Base-by-base conservation (phyloP, 2,329 filamentous ascomycete genomes). In the Verticillium zaregamsianum region DNA sequence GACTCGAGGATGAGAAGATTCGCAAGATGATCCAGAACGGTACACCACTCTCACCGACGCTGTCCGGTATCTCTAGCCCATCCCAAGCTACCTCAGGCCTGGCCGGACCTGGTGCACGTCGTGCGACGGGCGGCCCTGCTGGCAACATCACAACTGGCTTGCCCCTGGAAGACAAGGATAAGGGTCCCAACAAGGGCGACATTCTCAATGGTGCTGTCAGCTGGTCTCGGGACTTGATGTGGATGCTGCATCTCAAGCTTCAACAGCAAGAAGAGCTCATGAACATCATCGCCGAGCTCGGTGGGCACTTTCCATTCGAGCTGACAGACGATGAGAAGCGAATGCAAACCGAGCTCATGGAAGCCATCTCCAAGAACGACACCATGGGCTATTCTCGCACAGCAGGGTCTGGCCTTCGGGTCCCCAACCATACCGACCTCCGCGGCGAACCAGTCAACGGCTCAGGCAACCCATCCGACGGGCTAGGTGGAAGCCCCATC, bases 181-280 rank as follows among this genome's bases (percentile, higher is more conserved):
- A 98, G 73, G 95, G 95, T 0, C 95, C 95, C 6, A 98, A 98
- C 82, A 99, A 99, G 79, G 95, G 95, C 57, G 95, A 99, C 70
- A 98, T 99, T 63, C 88, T 99, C 69, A 98, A 98, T 71, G 94
- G 95, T 33, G 91, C 94, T 37, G 95, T 98, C 60, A 93, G 92
- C 77, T 99, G 95, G 95, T 97, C 92, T 64, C 88, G 94, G 65
- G 95, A 99, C 77, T 82, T 99, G 59, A 97, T 98, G 92, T 98
- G 95, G 95, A 90, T 96, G 79, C 80, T 97, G 63, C 89, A 97
- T 72, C 84, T 91, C 71, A 96, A 96, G 78, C 84, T 96, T 66
- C 89, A 95, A 72, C 90, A 94, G 72, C 92, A 96, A 75, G 90
- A 96, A 65, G 90, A 97, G 72, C 84, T 98, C 58, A 87, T 90